Evolutionary conservation across 768 basidiomycete species (phyloP), one percentile per base, ranked within the genome.

Genomic region (Suillus weaverae): DNA sequence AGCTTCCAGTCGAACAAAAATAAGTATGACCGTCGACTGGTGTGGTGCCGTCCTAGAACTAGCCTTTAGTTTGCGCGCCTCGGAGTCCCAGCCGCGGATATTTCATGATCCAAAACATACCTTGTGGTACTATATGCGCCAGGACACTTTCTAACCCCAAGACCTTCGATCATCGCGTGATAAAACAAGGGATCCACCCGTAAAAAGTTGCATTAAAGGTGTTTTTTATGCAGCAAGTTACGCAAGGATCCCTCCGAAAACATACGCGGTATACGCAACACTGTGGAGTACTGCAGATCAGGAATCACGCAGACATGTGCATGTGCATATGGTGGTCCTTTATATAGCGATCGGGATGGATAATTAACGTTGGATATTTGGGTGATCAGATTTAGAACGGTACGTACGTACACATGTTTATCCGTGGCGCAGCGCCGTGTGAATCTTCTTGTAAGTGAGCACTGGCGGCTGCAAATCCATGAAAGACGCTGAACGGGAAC

Each of bases 151-250:
- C n/a, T n/a, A 46, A 11, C n/a, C n/a, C 46, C 22, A 22, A 50
- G 48, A 48, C 3, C 26, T 50, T 50, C 13, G 22, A 26, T 7
- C 13, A 50, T 14, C 48, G 1, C 22, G 26, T 50, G 22, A 22
- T 13, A 48, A 26, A 48, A 26, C 1, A 11, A 11, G 46, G n/a
- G 5, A 51, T 51, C 50, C 18, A 8, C 30, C 16, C 8, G 50
- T 53, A 4, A 2, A 18, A 53, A 53, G 51, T 32, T 20, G 3
- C 7, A 30, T 3, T 0, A 48, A 48, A 9, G 5, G 11, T 44
- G 1, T n/a, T n/a, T n/a, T n/a, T n/a, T 44, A 0, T n/a, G 3
- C 13, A 11, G 10, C 9, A 10, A 10, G 1, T 20, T 2, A 44
- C 46, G 11, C 11, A 5, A 22, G 4, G 14, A 51, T 16, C 6